phyloP scores from a whole-genome alignment of 192 early-diverging fungal species.

The Phlyctochytrium planicorne region DNA sequence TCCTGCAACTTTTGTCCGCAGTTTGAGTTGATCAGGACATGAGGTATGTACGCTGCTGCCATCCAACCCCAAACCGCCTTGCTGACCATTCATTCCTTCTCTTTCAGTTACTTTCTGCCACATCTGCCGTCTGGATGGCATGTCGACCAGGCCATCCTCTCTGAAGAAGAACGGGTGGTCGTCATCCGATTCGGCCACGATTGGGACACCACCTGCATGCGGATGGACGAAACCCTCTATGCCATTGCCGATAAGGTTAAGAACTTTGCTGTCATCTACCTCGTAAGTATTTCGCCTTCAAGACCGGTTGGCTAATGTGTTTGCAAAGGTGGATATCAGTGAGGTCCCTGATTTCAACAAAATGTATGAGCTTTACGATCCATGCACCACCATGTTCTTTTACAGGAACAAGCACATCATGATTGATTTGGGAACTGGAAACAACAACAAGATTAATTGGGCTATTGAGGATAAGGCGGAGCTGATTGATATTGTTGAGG shows the following conservation, averaged over 20 bases:
- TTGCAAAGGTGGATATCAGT: constrained; percentile 74
- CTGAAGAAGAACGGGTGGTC: constrained; percentile 96
- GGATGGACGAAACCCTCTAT: constrained; percentile 96
- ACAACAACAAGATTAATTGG: constrained; percentile 99
- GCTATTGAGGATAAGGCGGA: constrained; percentile 92
- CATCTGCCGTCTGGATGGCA: constrained; percentile 78
- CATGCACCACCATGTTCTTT: constrained; percentile 97
- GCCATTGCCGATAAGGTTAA: constrained; percentile 92
- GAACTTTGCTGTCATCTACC: constrained; percentile 97
- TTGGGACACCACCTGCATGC: constrained; percentile 95
- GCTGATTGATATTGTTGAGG: constrained; percentile 79
- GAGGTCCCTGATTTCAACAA: constrained; percentile 84
- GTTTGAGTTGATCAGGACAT: too few species aligned
- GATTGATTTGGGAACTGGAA: constrained; percentile 98
- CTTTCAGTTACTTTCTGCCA: constrained; percentile 49
- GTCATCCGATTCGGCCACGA: constrained; percentile 97
- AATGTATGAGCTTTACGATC: constrained; percentile 99
- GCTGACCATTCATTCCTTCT: too few species aligned
- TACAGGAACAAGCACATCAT: constrained; percentile 93
- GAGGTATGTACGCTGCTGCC: too few species aligned
- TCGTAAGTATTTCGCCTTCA: constrained; percentile 58
- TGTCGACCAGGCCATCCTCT: constrained; percentile 97
- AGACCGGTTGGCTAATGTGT: too few species aligned
- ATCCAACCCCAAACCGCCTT: too few species aligned
- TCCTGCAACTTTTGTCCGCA: too few species aligned